Evolutionary conservation across 164 flowering plant genomes (phyloP), one percentile per base, ranked within the genome.

Genomic region (Chimonanthus salicifolius): DNA sequence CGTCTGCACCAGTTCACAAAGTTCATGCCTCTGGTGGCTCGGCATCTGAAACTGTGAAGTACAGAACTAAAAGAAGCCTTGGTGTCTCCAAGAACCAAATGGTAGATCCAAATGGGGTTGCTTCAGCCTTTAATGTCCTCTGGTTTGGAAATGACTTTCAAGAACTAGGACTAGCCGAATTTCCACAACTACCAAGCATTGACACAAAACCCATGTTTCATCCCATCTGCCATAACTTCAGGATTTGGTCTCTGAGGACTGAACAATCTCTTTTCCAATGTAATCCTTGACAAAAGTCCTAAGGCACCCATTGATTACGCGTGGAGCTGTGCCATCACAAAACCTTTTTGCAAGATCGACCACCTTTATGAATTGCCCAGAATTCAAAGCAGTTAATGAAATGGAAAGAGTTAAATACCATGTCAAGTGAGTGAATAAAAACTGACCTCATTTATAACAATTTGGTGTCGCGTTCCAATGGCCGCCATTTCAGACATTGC

Each of bases 241-340:
- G 48, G 46, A 47, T 73, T 75, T 77, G 58, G 66, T 69, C 71
- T 79, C 73, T 11, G 68, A 48, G 7, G 77, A 72, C 71, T 74
- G 70, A 62, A 9, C 72, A 4, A n/a, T 47, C 43, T 72, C 71
- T 44, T 58, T 68, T 74, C 71, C 85, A 74, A 46, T 70, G 33
- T 84, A 81, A 54, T 83, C 85, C 78, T 85, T 88, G 69, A 91
- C 74, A 63, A 85, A 94, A 16, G 89, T 88, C 78, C 97, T 83
- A 7, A 92, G 90, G 80, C 97, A 94, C 2, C 97, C 95, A 73
- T 94, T 94, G 67, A 94, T 86, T 15, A 91, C 75, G 5, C 97
- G 92, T 7, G 97, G 97, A 43, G 97, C 97, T 73, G 95, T 79
- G 68, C 97, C 98, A 72, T 92, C 98, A 75, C 98, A 94, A 84